These are phyloP conservation scores for Boletus holoroseus DNA, from an alignment of 1,284 basidiomycete genomes.

Conservation along the genomic window DNA sequence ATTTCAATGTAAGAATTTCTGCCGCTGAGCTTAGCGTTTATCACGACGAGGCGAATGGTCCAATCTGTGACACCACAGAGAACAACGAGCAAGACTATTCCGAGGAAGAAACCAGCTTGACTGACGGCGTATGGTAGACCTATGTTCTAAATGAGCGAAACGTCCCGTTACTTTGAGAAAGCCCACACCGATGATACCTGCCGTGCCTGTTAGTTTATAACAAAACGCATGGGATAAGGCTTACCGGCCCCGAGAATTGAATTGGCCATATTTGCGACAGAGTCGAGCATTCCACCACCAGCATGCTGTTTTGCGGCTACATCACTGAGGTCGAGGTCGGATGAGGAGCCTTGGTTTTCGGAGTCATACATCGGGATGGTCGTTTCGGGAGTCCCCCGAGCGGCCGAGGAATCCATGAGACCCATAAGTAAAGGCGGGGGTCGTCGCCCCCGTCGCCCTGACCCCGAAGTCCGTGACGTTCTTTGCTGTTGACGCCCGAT, in stretches of 20 bases:
- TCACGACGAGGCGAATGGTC: slow-evolving; percentile 94
- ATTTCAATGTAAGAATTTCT: slow-evolving; percentile 92
- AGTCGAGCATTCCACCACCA: slow-evolving; percentile 79
- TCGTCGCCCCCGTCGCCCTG: slow-evolving; percentile 41
- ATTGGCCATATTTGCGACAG: slow-evolving; percentile 92
- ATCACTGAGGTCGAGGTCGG: slow-evolving; percentile 57
- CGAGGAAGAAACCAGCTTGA: slow-evolving; percentile 89
- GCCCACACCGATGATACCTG: slow-evolving; percentile 77
- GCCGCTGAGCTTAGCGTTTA: slow-evolving; percentile 95
- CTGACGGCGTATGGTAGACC: slow-evolving; percentile 88
- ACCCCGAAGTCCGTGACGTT: slow-evolving; percentile 32
- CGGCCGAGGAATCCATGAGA: slow-evolving; percentile 52
- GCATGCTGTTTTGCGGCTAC: slow-evolving; percentile 59
- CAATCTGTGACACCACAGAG: slow-evolving; percentile 90
- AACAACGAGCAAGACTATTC: slow-evolving; percentile 73
- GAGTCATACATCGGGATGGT: slow-evolving; percentile 43
- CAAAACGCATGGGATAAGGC: slow-evolving; percentile 12
- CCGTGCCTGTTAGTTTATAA: slow-evolving; percentile 14
- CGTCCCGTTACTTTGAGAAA: background rate
- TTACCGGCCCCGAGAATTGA: slow-evolving; percentile 92
- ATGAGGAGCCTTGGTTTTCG: slow-evolving; percentile 23
- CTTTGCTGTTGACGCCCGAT: slow-evolving; percentile 34
- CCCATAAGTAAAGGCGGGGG: slow-evolving; percentile 73
- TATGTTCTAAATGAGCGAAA: slow-evolving; percentile 30
- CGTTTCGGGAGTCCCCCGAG: slow-evolving; percentile 51